These are phyloP conservation scores for Candida cerambycidarum DNA, from an alignment of 805 yeast genomes.

Conservation along the genomic window DNA sequence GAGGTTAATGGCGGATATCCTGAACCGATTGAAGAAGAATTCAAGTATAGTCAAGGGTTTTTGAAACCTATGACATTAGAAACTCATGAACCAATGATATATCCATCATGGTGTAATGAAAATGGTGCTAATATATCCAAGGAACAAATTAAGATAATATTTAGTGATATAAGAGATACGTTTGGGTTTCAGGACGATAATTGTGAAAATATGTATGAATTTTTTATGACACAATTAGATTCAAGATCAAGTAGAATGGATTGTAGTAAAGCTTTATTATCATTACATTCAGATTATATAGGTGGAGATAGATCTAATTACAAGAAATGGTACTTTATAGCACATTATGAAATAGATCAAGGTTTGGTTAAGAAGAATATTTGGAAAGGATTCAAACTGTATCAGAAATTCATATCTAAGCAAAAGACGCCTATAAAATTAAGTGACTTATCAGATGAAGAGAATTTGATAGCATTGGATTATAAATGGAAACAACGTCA, in stretches of 20 bases:
- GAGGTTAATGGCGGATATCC: not conserved
- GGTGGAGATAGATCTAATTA: slow-evolving; percentile 89
- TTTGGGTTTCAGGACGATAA: slow-evolving; percentile 88
- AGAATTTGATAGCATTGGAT: slow-evolving; percentile 20
- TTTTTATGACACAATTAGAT: slow-evolving; percentile 75
- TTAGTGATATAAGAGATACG: slow-evolving; percentile 53
- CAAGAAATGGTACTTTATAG: slow-evolving; percentile 89
- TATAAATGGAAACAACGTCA: slow-evolving; percentile 67
- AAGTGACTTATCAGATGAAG: slow-evolving; percentile 15
- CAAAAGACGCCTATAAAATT: slow-evolving; percentile 33
- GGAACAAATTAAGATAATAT: slow-evolving; percentile 59
- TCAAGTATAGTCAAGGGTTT: not conserved
- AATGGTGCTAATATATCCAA: slow-evolving; percentile 25
- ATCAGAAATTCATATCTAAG: slow-evolving; percentile 26
- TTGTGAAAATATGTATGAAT: slow-evolving; percentile 76
- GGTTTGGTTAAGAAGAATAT: slow-evolving; percentile 13
- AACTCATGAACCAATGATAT: slow-evolving; percentile 3
- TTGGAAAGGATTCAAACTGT: slow-evolving; percentile 19
- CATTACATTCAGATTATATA: slow-evolving; percentile 86
- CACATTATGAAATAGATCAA: slow-evolving; percentile 70
- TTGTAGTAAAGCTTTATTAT: slow-evolving; percentile 66
- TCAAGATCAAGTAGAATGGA: slow-evolving; percentile 82
- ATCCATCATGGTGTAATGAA: slow-evolving; percentile 25
- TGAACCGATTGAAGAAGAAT: not conserved
- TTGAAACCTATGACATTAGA: slow-evolving; percentile 7